These are phyloP conservation scores for Lophium mytilinum DNA, from an alignment of 495 filamentous ascomycete genomes.

Conservation along the genomic window DNA sequence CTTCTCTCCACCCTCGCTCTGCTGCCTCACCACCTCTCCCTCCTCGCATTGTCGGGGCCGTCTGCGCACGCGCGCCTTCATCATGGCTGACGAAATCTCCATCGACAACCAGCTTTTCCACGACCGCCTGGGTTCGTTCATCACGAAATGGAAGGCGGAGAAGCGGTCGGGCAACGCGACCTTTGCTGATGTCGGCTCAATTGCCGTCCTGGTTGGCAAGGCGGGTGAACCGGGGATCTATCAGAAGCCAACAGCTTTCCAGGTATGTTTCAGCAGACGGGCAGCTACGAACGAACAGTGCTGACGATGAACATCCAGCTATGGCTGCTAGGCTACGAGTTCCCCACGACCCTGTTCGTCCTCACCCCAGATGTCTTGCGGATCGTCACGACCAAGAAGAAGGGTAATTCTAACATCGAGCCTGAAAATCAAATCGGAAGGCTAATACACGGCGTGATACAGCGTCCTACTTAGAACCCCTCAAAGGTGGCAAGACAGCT, in stretches of 20 bases:
- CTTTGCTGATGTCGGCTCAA: slow-evolving; percentile 76
- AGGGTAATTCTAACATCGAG: slow-evolving; percentile 50
- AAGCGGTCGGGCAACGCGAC: slow-evolving; percentile 73
- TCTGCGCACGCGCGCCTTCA: slow-evolving; percentile 9
- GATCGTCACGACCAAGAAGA: slow-evolving; percentile 92
- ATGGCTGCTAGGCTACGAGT: slow-evolving; percentile 98
- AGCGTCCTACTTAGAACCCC: slow-evolving; percentile 88
- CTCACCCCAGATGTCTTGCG: slow-evolving; percentile 81
- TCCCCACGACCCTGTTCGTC: slow-evolving; percentile 88
- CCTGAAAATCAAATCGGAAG: slow-evolving; percentile 24
- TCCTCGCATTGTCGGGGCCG: slow-evolving; percentile 9
- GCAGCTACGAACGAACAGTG: background rate
- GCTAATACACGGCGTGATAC: slow-evolving; percentile 3
- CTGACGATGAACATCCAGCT: slow-evolving; percentile 49
- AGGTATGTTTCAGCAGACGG: slow-evolving; percentile 51
- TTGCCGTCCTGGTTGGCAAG: slow-evolving; percentile 88
- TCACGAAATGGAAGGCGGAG: slow-evolving; percentile 89
- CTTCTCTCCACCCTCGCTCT: slow-evolving; percentile 3
- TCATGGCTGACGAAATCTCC: slow-evolving; percentile 58
- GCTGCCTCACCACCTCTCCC: background rate
- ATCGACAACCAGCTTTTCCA: slow-evolving; percentile 91
- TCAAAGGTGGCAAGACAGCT: slow-evolving; percentile 85
- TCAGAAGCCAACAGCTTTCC: slow-evolving; percentile 90
- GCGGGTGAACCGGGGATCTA: slow-evolving; percentile 76
- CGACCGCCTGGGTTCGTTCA: slow-evolving; percentile 77